Base-by-base conservation (phyloP, 1,139 yeast species). In the Yamadazyma aaseri region DNA sequence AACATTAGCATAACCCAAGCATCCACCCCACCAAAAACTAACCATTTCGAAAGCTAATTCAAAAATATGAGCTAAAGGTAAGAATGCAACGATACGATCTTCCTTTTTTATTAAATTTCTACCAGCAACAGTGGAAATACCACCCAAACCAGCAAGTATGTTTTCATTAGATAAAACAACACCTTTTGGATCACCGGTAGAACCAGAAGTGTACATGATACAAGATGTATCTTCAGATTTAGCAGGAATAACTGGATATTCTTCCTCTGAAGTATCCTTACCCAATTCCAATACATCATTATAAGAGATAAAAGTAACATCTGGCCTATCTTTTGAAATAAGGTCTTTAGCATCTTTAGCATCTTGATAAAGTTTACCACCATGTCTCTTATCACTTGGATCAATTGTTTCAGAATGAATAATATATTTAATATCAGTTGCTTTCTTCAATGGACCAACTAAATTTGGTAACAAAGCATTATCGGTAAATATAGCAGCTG, bases 201-300 rank as follows among this genome's bases (percentile, higher is more conserved):
- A 89, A 34, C 99, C 99, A 0, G 97, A 90, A 17, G 99, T 92
- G 72, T 92, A 92, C 97, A 94, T 92, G 57, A 92, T 87, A 69
- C 96, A 86, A 27, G 92, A 79, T 36, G 82, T 56, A 52, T 87
- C 95, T n/a, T 78, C 78, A 11, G 73, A 34, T 42, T 59, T 58
- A 29, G 64, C 51, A 20, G 46, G 67, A 14, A 40, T 36, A 4
- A 33, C 22, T 6, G 34, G 35, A 9, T 26, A 25, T 16, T 26
- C 37, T 6, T 35, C 36, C 11, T 55, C 55, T 10, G 45, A 43
- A 39, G 73, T 59, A 24, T 63, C 63, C 45, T 68, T 57, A 47
- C 99, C 98, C 34, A 80, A 60, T 36, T 65, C 65, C 30, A 83
- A 41, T 17, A 87, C 71, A 36, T 92, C 96, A 37, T 79, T 74